These are phyloP conservation scores for Podospora sp. DNA, from an alignment of 495 filamentous ascomycete genomes.

Conservation along the genomic window DNA sequence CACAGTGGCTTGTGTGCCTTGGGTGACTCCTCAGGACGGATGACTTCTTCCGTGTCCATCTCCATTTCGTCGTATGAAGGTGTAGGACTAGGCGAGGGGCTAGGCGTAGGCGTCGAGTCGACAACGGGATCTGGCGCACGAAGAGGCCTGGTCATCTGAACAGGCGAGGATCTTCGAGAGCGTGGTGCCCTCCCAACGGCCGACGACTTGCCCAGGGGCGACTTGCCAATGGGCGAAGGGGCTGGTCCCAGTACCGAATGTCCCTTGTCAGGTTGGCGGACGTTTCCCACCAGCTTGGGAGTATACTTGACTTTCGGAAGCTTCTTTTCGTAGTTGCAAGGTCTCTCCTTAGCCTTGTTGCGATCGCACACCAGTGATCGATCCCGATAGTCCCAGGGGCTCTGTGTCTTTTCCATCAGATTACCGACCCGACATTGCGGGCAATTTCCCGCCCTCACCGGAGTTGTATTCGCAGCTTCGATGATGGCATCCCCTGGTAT, in stretches of 20 bases:
- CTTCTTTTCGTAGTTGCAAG: conserved; percentile 17
- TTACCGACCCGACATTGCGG: conserved; percentile 10
- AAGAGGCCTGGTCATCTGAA: not conserved
- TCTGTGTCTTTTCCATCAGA: conserved; percentile 8
- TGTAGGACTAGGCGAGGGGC: no score
- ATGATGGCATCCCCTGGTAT: conserved; percentile 12
- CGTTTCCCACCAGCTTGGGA: not conserved
- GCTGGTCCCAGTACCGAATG: not conserved
- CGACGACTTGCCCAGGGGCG: not conserved
- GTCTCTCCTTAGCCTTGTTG: conserved; percentile 12
- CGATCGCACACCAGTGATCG: conserved; percentile 15
- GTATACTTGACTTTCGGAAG: not conserved
- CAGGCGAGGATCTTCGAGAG: not conserved
- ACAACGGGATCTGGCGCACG: not conserved
- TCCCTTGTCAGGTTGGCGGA: not conserved
- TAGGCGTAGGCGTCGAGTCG: not conserved
- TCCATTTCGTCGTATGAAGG: no score
- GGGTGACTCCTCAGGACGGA: no score
- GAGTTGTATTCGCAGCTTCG: not conserved
- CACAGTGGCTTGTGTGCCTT: no score
- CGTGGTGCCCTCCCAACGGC: not conserved
- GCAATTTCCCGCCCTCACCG: not conserved
- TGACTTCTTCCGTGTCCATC: no score
- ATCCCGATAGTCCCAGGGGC: conserved; percentile 16
- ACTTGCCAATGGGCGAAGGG: not conserved